A percentile compares a stretch with the other conserved stretches of the same genome.
phyloP scores from a whole-genome alignment of 1,284 basidiomycete genomes.

The Trametes polyzona region DNA sequence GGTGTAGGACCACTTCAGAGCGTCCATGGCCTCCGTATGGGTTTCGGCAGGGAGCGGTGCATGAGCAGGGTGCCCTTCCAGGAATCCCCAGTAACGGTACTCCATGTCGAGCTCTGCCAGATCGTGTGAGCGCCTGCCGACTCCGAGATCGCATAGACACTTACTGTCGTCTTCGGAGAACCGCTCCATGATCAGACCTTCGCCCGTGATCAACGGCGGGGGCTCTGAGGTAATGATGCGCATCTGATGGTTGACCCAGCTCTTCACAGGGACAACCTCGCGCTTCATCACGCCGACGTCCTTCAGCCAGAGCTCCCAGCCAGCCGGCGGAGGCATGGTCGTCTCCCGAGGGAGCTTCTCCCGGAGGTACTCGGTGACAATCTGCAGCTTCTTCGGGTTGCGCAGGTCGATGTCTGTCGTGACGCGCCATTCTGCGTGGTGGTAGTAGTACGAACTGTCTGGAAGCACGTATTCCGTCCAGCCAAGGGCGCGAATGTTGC shows the following conservation, averaged over 20 bases:
- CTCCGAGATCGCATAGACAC: constrained; percentile 32
- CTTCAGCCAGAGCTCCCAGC: constrained; percentile 59
- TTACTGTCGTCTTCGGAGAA: constrained; percentile 54
- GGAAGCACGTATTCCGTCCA: constrained; percentile 75
- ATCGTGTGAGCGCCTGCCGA: not conserved
- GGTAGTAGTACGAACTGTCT: constrained; percentile 67
- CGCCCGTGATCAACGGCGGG: constrained; percentile 32
- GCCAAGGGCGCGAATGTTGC: constrained; percentile 41
- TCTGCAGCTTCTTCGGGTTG: constrained; percentile 49
- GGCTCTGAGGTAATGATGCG: constrained; percentile 54
- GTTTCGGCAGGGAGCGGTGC: constrained; percentile 52
- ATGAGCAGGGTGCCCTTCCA: constrained; percentile 77
- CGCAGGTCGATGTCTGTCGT: constrained; percentile 71
- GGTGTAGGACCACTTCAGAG: constrained; percentile 75
- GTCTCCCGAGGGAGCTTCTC: constrained; percentile 33
- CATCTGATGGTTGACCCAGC: constrained; percentile 69
- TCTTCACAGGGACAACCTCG: constrained; percentile 45
- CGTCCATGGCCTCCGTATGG: constrained; percentile 67
- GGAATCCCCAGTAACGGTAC: constrained; percentile 76
- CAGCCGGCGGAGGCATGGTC: constrained; percentile 39
- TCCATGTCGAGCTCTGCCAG: constrained; percentile 64
- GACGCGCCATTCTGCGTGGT: constrained; percentile 57
- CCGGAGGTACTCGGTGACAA: constrained; percentile 56
- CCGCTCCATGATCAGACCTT: constrained; percentile 26
- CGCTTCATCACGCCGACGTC: constrained; percentile 38